phyloP scores from a whole-genome alignment of 495 filamentous ascomycete genomes.

The Aspergillus egyptiacus region DNA sequence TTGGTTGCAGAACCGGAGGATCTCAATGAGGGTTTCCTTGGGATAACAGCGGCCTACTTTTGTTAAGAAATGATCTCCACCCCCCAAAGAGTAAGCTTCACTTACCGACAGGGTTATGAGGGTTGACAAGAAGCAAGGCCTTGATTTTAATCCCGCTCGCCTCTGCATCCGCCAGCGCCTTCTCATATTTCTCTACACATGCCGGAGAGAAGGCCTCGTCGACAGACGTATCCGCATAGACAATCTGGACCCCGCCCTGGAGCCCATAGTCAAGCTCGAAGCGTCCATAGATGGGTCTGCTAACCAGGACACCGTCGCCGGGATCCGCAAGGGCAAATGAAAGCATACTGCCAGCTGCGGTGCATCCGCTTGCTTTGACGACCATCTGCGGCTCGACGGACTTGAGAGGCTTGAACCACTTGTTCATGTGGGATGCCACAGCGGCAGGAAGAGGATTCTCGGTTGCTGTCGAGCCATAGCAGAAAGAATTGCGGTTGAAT shows the following conservation, averaged over 20 bases:
- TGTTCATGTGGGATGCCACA: conserved; percentile 33
- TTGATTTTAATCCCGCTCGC: conserved; percentile 18
- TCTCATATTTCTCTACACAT: conserved; percentile 28
- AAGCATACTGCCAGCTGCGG: conserved; percentile 31
- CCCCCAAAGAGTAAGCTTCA: neutral
- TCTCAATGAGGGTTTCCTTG: conserved; percentile 37
- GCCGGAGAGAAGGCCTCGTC: conserved; percentile 28
- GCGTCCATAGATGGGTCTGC: conserved; percentile 35
- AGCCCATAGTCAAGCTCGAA: conserved; percentile 38
- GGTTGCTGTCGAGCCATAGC: conserved; percentile 28
- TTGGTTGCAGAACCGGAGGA: conserved; percentile 47
- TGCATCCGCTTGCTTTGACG: conserved; percentile 32
- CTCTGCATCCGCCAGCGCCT: conserved; percentile 20
- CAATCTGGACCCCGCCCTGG: conserved; percentile 29
- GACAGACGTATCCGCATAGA: conserved; percentile 28
- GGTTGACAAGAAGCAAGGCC: conserved; percentile 29
- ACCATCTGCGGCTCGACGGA: conserved; percentile 33
- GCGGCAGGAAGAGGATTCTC: conserved; percentile 24
- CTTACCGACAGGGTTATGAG: conserved; percentile 43
- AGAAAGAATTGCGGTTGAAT: conserved; percentile 25
- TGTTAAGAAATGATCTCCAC: too few species aligned
- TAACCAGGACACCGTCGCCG: conserved; percentile 41
- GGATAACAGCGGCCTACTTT: conserved; percentile 48
- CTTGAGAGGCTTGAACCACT: conserved; percentile 27
- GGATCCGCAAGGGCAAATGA: conserved; percentile 39